phyloP scores from a whole-genome alignment of 2,329 filamentous ascomycete genomes.

The Paraconiothyrium sp. region DNA sequence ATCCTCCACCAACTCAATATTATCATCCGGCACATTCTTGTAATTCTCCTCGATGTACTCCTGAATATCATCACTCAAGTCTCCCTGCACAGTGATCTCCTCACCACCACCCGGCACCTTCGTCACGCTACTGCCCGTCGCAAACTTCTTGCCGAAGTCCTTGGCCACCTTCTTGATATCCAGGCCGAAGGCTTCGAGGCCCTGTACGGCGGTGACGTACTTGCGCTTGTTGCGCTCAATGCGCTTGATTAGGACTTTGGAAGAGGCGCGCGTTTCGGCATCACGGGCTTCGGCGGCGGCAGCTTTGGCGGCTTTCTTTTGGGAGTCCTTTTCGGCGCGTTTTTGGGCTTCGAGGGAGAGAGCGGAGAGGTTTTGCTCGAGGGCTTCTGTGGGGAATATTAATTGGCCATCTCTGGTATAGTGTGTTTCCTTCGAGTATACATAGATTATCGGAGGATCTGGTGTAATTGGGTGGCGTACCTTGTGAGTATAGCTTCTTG shows the following conservation, averaged over 20 bases:
- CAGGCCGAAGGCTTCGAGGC: slow-evolving; percentile 87
- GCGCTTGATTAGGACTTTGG: slow-evolving; percentile 89
- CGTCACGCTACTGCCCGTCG: slow-evolving; percentile 90
- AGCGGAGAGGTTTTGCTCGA: slow-evolving; percentile 83
- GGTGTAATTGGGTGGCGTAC: slow-evolving; percentile 57
- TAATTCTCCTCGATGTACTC: slow-evolving; percentile 92
- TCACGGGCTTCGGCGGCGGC: slow-evolving; percentile 86
- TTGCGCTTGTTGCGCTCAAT: slow-evolving; percentile 99
- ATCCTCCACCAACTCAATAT: slow-evolving; percentile 93
- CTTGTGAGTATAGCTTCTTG: slow-evolving; percentile 82
- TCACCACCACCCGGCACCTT: slow-evolving; percentile 87
- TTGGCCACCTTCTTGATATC: slow-evolving; percentile 97
- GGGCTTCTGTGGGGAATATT: slow-evolving; percentile 58
- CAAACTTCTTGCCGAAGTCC: slow-evolving; percentile 98
- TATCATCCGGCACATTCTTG: slow-evolving; percentile 89
- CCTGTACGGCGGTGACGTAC: slow-evolving; percentile 90
- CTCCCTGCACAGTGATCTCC: slow-evolving; percentile 97
- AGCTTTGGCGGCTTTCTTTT: slow-evolving; percentile 96
- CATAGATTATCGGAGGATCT: not conserved
- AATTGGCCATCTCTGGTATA: not conserved
- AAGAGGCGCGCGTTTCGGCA: slow-evolving; percentile 81
- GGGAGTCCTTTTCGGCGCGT: slow-evolving; percentile 92
- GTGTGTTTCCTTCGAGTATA: not conserved
- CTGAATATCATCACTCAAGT: slow-evolving; percentile 92
- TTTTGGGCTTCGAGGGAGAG: slow-evolving; percentile 93